Base-by-base conservation (phyloP, 2,329 filamentous ascomycete genomes). In the Macroventuria anomochaeta region DNA sequence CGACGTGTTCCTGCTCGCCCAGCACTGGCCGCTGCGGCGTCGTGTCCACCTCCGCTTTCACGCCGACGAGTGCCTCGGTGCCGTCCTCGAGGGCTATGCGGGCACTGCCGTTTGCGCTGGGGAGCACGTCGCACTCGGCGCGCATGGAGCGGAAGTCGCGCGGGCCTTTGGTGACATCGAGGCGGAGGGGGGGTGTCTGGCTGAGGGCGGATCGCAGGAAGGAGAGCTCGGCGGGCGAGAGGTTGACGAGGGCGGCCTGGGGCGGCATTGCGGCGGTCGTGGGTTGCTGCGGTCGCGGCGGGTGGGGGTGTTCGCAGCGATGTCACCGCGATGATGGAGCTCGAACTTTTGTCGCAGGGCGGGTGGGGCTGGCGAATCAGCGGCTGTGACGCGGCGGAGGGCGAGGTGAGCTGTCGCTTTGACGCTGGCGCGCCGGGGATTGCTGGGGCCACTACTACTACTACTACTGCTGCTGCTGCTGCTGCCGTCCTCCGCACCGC, bases 191-290 rank as follows among this genome's bases (percentile, higher is more conserved):
- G 10, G 92, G 92, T 36, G 78, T 79, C 55, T 93, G 88, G 7
- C 87, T 84, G 69, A 99, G 91, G 5, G 93, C 93, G 61, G 85
- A 86, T 81, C 96, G 91, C 44, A 97, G 86, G 80, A 97, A 99
- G 66, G 93, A 92, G 69, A 99, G 90, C 80, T 99, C 95, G 69
- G 95, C 92, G 40, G 95, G 93, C 47, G 93, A 97, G 76, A 97
- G 88, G 65, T 91, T 87, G 37, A 84, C 69, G 86, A 85, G 77
- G 38, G 59, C 28, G 57, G 67, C 65, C 48, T 69, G 59, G 47
- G 73, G 73, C 25, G 70, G 62, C 72, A 73, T 73, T n/a, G 55
- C 46, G 46, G 59, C 15, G 20, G 26, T 6, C 32, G 25, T 8
- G 23, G 23, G 5, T 25, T 5, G 23, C 46, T 50, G 36, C 20